Percentiles rank a stretch among this genome's conserved stretches.
Evolutionary conservation across 2,329 filamentous ascomycete species (phyloP).

Genomic region (Ascosphaera apis): DNA sequence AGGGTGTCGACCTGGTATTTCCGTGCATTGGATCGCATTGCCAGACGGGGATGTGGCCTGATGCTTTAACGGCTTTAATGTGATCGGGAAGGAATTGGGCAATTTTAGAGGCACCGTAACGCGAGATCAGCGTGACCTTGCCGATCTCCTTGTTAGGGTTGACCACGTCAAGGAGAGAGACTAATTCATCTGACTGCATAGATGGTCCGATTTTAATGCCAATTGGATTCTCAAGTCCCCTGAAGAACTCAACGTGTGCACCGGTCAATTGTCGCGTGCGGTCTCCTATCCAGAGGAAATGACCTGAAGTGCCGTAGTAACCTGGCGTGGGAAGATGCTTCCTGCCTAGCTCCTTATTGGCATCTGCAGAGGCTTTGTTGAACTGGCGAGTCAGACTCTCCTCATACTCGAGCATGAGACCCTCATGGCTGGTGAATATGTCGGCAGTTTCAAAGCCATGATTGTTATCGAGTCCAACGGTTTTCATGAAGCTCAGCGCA

Average conservation of each 20-base stretch:
- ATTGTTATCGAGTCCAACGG: slow-evolving; percentile 70
- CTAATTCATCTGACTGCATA: slow-evolving; percentile 53
- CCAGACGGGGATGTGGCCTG: slow-evolving; percentile 64
- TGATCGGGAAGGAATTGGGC: slow-evolving; percentile 53
- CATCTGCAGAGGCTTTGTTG: not conserved
- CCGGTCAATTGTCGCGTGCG: slow-evolving; percentile 82
- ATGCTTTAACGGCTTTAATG: slow-evolving; percentile 69
- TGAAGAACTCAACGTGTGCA: slow-evolving; percentile 92
- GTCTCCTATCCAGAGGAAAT: slow-evolving; percentile 97
- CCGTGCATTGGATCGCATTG: slow-evolving; percentile 99
- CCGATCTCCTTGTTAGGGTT: slow-evolving; percentile 66
- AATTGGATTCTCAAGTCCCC: slow-evolving; percentile 85
- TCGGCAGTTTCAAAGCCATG: slow-evolving; percentile 77
- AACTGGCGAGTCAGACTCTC: slow-evolving; percentile 60
- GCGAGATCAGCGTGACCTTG: slow-evolving; percentile 89
- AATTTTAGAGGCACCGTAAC: slow-evolving; percentile 68
- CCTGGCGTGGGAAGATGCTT: slow-evolving; percentile 35
- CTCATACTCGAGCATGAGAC: slow-evolving; percentile 83
- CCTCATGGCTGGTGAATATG: slow-evolving; percentile 88
- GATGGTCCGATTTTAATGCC: slow-evolving; percentile 89
- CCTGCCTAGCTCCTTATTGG: not conserved
- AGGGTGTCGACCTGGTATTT: slow-evolving; percentile 40
- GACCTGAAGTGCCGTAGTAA: slow-evolving; percentile 84
- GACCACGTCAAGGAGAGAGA: slow-evolving; percentile 57
- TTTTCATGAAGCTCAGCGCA: slow-evolving; percentile 80